Base-by-base conservation (phyloP, 805 yeast species). In the Candida michaelii region DNA sequence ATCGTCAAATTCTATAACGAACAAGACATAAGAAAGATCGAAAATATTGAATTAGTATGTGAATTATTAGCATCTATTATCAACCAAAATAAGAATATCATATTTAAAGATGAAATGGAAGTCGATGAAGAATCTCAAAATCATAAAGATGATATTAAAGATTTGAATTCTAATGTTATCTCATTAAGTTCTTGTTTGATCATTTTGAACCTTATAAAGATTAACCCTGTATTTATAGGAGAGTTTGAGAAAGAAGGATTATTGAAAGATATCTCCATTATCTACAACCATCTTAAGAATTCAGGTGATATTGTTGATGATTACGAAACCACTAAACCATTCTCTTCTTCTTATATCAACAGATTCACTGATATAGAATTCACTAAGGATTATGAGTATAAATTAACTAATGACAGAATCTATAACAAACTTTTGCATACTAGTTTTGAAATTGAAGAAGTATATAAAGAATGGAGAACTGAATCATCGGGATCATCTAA, bases 161-260 rank as follows among this genome's bases (percentile, higher is more conserved):
- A 60, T 35, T 24, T 56, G 6, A 66, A 63, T 37, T 58, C 71
- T 0, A 70, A 68, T 44, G 54, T 73, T 5, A 57, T 80, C 12
- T 60, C 83, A 2, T 62, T 75, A 30, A 80, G 81, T 5, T 70
- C 84, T 0, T 34, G 42, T 24, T 32, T 49, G 30, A 42, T 44
- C n/a, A 42, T 42, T 11, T 24, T 44, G 5, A 46, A 49, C 21
- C 39, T 49, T 35, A 31, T 49, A 9, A 44, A 36, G 24, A 18
- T 39, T 3, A 43, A 42, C 5, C 45, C 46, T 3, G 45, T 59
- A 1, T 81, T 76, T 43, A 53, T 80, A 5, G 52, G 58, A 0
- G 71, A 67, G 7, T 77, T 88, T 47, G 83, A 77, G 51, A 74
- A 85, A 42, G 95, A 88, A 53, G 96, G 96, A 0, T 60, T 85